These are phyloP conservation scores for Phytophthora idaei DNA, from an alignment of 352 stramenopile genomes.

Conservation along the genomic window DNA sequence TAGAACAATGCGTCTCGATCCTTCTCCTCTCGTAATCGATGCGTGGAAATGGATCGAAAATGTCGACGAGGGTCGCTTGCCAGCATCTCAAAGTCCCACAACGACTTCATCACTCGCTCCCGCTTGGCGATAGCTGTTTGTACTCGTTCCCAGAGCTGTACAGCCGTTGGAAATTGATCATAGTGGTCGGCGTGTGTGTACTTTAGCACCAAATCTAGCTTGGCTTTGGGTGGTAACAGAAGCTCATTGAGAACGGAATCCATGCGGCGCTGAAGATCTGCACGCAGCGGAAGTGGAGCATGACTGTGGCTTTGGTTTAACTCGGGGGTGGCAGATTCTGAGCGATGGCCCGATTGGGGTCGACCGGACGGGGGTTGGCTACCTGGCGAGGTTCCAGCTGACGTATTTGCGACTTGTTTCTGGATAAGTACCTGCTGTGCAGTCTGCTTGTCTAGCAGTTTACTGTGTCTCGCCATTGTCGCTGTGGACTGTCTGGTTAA, in stretches of 20 bases:
- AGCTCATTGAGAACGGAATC: slow-evolving; percentile 55
- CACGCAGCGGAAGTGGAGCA: slow-evolving; percentile 53
- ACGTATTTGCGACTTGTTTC: slow-evolving; percentile 46
- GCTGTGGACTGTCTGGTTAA: slow-evolving; percentile 30
- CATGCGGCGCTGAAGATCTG: slow-evolving; percentile 69
- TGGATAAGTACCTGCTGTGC: slow-evolving; percentile 51
- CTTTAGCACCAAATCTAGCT: slow-evolving; percentile 77
- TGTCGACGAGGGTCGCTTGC: slow-evolving; percentile 73
- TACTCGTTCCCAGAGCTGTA: slow-evolving; percentile 69
- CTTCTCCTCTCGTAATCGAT: slow-evolving; percentile 68
- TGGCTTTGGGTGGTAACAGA: slow-evolving; percentile 54
- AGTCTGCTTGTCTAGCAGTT: slow-evolving; percentile 44
- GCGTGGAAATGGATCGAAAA: slow-evolving; percentile 71
- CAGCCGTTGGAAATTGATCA: slow-evolving; percentile 62
- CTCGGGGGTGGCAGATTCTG: not conserved
- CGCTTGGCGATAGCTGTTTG: slow-evolving; percentile 44
- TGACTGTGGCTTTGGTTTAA: slow-evolving; percentile 30
- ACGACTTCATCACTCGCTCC: slow-evolving; percentile 46
- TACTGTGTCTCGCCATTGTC: slow-evolving; percentile 36
- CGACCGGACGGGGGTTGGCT: slow-evolving; percentile 8
- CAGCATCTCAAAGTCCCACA: slow-evolving; percentile 59
- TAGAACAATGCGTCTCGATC: slow-evolving; percentile 65
- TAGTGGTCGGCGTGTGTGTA: slow-evolving; percentile 68
- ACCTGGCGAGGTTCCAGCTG: not conserved
- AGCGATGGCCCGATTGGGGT: slow-evolving; percentile 4